Evolutionary conservation across 768 basidiomycete genomes (phyloP), one percentile per base, ranked within the genome.

Genomic region (Astraeus odoratus): DNA sequence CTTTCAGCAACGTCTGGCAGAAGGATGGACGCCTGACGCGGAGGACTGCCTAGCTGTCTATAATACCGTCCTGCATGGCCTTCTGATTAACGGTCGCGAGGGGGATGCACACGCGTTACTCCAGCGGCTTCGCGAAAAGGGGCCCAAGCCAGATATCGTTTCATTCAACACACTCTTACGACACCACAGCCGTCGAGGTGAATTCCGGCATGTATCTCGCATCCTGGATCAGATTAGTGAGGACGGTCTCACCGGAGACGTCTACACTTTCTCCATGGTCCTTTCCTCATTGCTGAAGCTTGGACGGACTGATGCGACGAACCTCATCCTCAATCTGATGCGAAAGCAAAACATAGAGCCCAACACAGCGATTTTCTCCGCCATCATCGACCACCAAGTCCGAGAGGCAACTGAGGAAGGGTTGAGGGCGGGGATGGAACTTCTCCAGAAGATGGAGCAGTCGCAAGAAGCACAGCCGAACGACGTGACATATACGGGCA

Each of bases 191-290:
- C 74, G 78, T 29, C 75, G 69, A 39, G 71, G 73, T 23, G 78
- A 93, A 59, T 73, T 89, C 55, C 73, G 76, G 43, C 68, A 67
- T 2, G 69, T 94, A 48, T 77, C 80, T 3, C 51, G 61, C 15
- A 61, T 80, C 19, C 64, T 98, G 38, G 72, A 73, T 38, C 63
- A 70, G 46, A 79, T 95, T 69, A 61, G 69, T 20, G 58, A 68
- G 12, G 70, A 65, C 1, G 71, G 72, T 0, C 56, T 95, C 26
- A 54, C 64, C 18, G 86, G 90, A 6, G 89, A 97, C 59, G 77
- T 86, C 9, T 80, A 83, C 63, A 96, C 86, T 0, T 97, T 83
- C 62, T 91, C 93, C 3, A 91, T 83, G 10, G 73, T 97, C 25
- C 78, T 97, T 15, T 78, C 83, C 20, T 83, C 87, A 1, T 61